phyloP scores from a whole-genome alignment of 1,139 yeast species.

The Wickerhamomyces sp. region DNA sequence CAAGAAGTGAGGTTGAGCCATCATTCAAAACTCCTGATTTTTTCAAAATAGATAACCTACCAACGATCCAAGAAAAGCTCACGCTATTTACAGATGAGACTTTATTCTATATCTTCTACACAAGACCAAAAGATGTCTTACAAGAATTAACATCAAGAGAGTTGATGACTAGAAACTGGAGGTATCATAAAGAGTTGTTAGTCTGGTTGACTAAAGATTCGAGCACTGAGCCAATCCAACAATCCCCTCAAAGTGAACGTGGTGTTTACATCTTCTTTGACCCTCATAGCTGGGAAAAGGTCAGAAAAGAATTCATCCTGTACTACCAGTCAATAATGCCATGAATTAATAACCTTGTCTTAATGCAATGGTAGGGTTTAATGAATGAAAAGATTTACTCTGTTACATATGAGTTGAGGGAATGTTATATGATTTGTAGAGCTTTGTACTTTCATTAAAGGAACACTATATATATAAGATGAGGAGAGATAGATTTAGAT shows the following conservation, averaged over 20 bases:
- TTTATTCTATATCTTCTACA: slow-evolving; percentile 86
- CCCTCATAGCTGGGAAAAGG: slow-evolving; percentile 94
- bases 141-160: slow-evolving; percentile 95
- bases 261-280: slow-evolving; percentile 97
- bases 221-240: slow-evolving; percentile 80
- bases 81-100: slow-evolving; percentile 86
- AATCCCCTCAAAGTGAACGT: slow-evolving; percentile 81
- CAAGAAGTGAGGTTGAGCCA: slow-evolving; percentile 90
- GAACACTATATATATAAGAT: not conserved
- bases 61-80: slow-evolving; percentile 45
- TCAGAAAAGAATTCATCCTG: slow-evolving; percentile 74
- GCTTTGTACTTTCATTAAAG: not conserved
- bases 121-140: slow-evolving; percentile 86
- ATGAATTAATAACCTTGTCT: not conserved
- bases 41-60: slow-evolving; percentile 7
- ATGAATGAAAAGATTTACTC: too few relatives aligned
- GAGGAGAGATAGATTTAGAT: not conserved
- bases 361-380: too few relatives aligned
- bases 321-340: slow-evolving; percentile 52
- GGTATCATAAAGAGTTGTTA: slow-evolving; percentile 92
- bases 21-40: slow-evolving; percentile 51
- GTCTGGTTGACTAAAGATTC: slow-evolving; percentile 97
- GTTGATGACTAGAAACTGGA: slow-evolving; percentile 87
- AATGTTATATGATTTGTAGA: not conserved
- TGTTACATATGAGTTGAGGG: too few relatives aligned